A percentile compares a stretch with the other conserved stretches of the same genome.
These are phyloP conservation scores for Fusarium sororula DNA, from an alignment of 2,329 filamentous ascomycete species.

Conservation along the genomic window DNA sequence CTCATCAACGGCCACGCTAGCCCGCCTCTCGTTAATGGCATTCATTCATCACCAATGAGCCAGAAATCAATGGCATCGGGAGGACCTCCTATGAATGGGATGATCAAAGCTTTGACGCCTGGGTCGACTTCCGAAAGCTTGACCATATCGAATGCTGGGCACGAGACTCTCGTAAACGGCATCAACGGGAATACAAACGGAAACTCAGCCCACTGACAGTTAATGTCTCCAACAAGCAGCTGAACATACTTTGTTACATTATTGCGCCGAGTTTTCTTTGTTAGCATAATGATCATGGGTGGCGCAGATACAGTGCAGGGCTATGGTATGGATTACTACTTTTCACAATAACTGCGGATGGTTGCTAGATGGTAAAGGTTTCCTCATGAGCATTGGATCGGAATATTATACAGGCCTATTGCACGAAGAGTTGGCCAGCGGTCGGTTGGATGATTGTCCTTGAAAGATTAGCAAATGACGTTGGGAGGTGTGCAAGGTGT, in stretches of 20 bases:
- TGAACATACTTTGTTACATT: constrained; percentile 32
- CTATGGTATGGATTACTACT: constrained; percentile 29
- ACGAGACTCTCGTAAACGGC: constrained; percentile 44
- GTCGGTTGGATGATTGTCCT: constrained; percentile 35
- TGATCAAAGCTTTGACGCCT: constrained; percentile 32
- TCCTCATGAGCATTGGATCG: constrained; percentile 32
- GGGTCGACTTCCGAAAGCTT: constrained; percentile 31
- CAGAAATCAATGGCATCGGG: constrained; percentile 43
- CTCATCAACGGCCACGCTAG: constrained; percentile 59
- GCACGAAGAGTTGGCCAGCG: constrained; percentile 10
- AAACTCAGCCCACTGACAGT: constrained; percentile 15
- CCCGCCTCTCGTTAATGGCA: constrained; percentile 57
- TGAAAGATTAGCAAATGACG: constrained; percentile 17
- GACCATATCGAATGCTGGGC: constrained; percentile 13
- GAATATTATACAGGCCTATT: constrained; percentile 28
- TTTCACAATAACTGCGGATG: constrained; percentile 32
- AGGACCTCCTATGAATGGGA: constrained; percentile 46
- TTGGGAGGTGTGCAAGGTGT: constrained; percentile 1
- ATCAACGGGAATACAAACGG: constrained; percentile 40
- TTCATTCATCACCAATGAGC: constrained; percentile 58
- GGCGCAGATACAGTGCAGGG: constrained; percentile 38
- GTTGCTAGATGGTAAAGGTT: constrained; percentile 5
- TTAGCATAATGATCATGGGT: constrained; percentile 41
- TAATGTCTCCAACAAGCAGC: constrained; percentile 5
- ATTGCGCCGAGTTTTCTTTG: constrained; percentile 40